Base-by-base conservation (phyloP, 192 early-diverging fungal species). In the Coemansia sp. region DNA sequence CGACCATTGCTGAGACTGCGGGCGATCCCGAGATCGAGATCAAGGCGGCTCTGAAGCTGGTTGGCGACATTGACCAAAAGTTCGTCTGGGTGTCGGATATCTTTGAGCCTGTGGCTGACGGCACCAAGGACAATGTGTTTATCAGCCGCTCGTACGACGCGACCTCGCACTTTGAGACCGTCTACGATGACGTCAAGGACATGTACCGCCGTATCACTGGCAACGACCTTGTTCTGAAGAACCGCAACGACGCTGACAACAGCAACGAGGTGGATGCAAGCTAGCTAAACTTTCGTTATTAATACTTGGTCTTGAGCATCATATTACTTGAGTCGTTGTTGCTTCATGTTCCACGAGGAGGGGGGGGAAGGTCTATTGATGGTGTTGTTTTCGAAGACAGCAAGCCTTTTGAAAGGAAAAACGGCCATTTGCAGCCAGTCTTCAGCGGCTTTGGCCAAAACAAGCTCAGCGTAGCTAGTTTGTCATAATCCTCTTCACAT, bases 81-180 rank as follows among this genome's bases (percentile, higher is more conserved):
- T 98, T 97, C 79, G 89, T 97, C 10, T 83, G 86, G 26, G 88
- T 97, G 35, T 88, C 88, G 44, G 91, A 95, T 57, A 70, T 99
- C 46, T 92, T 90, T 59, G 96, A 92, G 81, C 97, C 98, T 26
- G 62, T 87, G n/a, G 82, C 85, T 2, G 92, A 97, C 67, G 97
- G 97, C 55, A 89, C 73, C 16, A 67, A 72, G 11, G 94, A 97
- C 67, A 85, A 92, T 63, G 90, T 96, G 49, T 99, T 90, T 80
- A 86, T 99, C 58, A 92, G 93, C 68, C 91, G 92, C 68, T 96
- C 94, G 23, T 99, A 98, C 81, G 98, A 99, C 85, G 94, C 98
- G 38, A 96, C 97, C 26, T 95, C 93, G 45, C 97, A 99, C 88
- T 99, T 98, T 89, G 98, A 95, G 84, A 95, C 98, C 55, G 92